These are phyloP conservation scores for Serpula lacrymans DNA, from an alignment of 768 basidiomycete species.

Conservation along the genomic window DNA sequence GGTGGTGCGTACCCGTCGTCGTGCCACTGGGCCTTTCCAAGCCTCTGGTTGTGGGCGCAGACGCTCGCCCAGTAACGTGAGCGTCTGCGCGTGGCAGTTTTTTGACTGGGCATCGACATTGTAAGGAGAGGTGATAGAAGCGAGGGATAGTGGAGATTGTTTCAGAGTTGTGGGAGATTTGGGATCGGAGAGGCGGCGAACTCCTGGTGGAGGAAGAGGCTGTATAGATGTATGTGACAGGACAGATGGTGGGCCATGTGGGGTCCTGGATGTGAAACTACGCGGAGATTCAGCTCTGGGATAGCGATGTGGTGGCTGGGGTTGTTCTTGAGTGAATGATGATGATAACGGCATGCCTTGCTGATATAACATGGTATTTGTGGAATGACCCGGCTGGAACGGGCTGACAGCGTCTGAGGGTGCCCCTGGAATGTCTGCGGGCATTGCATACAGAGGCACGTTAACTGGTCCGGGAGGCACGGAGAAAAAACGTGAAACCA, in stretches of 20 bases:
- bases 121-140: conserved; percentile 42
- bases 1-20: conserved; percentile 42
- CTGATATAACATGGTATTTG: conserved; percentile 24
- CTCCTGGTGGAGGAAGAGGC: conserved; percentile 9
- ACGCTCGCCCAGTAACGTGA: conserved; percentile 67
- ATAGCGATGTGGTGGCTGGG: conserved; percentile 22
- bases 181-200: conserved; percentile 26
- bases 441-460: conserved; percentile 27
- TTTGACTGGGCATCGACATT: conserved; percentile 49
- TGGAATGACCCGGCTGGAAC: conserved; percentile 25
- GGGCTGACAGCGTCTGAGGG: conserved; percentile 21
- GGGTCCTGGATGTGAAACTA: conserved; percentile 21
- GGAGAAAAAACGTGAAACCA: conserved; percentile 42
- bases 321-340: conserved; percentile 22
- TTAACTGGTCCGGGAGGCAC: conserved; percentile 22
- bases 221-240: conserved; percentile 19
- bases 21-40: conserved; percentile 30
- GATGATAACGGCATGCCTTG: conserved; percentile 15
- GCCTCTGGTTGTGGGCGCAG: conserved; percentile 54
- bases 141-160: conserved; percentile 37
- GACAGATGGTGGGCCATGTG: conserved; percentile 16
- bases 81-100: conserved; percentile 80
- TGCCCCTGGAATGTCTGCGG: conserved; percentile 26
- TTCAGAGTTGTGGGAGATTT: conserved; percentile 29
- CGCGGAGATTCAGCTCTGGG: conserved; percentile 17